phyloP scores from a whole-genome alignment of 768 basidiomycete genomes.

The Tubosaeta sp. region DNA sequence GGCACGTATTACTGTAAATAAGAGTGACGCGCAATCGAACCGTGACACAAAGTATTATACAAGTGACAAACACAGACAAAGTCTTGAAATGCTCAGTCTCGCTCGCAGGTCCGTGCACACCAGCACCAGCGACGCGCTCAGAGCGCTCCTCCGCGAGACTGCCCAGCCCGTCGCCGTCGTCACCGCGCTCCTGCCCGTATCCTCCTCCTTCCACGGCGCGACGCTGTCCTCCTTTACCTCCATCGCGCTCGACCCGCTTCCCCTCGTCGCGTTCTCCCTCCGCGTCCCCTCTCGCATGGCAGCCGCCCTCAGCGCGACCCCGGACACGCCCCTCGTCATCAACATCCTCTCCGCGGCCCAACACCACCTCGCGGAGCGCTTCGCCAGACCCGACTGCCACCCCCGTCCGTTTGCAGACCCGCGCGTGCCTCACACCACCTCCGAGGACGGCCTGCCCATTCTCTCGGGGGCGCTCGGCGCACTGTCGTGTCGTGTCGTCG shows the following conservation, averaged over 20 bases:
- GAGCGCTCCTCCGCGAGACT: slow-evolving; percentile 63
- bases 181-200: slow-evolving; percentile 54
- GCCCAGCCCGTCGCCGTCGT: slow-evolving; percentile 87
- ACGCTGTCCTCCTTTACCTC: slow-evolving; percentile 93
- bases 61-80: too few relatives aligned
- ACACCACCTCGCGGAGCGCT: slow-evolving; percentile 54
- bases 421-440: slow-evolving; percentile 36
- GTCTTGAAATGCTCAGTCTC: neutral
- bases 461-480: slow-evolving; percentile 62
- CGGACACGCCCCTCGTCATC: slow-evolving; percentile 49
- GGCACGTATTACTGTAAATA: too few relatives aligned
- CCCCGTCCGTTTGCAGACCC: slow-evolving; percentile 51
- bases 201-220: slow-evolving; percentile 67
- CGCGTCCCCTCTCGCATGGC: slow-evolving; percentile 90
- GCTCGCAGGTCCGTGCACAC: slow-evolving; percentile 9
- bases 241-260: slow-evolving; percentile 83
- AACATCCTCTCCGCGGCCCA: slow-evolving; percentile 76
- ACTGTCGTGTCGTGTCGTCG: slow-evolving; percentile 66
- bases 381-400: slow-evolving; percentile 69
- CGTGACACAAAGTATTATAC: too few relatives aligned
- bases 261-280: slow-evolving; percentile 85
- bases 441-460: slow-evolving; percentile 55
- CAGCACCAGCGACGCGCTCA: slow-evolving; percentile 30
- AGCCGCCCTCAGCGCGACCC: slow-evolving; percentile 40
- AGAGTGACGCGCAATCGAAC: too few relatives aligned